Base-by-base conservation (phyloP, 495 filamentous ascomycete species). In the Hapsidospora chrysogenum region DNA sequence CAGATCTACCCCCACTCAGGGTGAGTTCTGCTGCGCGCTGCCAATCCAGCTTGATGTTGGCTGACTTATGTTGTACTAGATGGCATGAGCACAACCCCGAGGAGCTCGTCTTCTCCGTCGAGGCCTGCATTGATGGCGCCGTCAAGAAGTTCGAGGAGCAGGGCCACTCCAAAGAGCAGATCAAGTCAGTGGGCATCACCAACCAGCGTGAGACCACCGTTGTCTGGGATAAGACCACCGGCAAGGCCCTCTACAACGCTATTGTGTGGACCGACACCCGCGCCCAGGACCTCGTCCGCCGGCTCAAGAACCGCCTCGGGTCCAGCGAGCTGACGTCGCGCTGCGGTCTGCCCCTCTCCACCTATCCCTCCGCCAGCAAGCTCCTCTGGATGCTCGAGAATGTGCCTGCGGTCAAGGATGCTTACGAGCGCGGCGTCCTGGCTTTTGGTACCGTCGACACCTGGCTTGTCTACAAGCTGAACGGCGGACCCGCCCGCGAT, bases 61-160 rank as follows among this genome's bases (percentile, higher is more conserved):
- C n/a, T n/a, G n/a, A n/a, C n/a, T 16, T 10, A 8, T 25, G 10
- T 36, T 38, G 23, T 11, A 16, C 37, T 50, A 85, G 80, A 47
- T 85, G 79, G 79, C 74, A 83, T 49, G 80, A 86, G 53, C 80
- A 86, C 48, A 75, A 85, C 46, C 78, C 80, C 13, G 56, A 68
- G 31, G 79, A 84, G 49, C 56, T 86, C 41, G 56, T 83, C 8
- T 58, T 60, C 31, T 78, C 78, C n/a, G 80, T 82, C 13, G 67
- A 74, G 42, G 64, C 61, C 28, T 86, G 80, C 56, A 81, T 85
- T 31, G 75, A 82, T 40, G 63, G 70, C 42, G 76, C 78, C 10
- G 74, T 70, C 37, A 66, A 70, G 41, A 46, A 60, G 2, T 85
- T 83, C 55, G 46, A 74, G 6, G 60, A 68, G 27, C 52, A 69